Evolutionary conservation across 2,329 filamentous ascomycete species (phyloP), one percentile per base, ranked within the genome.

Genomic region (Claviceps sorghi): DNA sequence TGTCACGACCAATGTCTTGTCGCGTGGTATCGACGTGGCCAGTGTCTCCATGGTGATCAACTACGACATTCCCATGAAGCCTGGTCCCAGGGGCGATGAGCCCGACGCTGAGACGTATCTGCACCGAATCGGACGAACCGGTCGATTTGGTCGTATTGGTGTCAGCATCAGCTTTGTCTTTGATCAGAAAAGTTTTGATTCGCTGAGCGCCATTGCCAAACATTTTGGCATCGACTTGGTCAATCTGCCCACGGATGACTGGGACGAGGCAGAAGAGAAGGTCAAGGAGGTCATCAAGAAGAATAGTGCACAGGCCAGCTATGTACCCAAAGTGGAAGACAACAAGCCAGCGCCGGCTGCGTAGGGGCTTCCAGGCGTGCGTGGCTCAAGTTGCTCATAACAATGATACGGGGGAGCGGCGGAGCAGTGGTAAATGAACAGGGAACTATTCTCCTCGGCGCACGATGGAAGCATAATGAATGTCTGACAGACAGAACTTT

Each of bases 31-130:
- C 62, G 93, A 98, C 64, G 79, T 82, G 73, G 97, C 65, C 69
- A 94, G 71, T 30, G 93, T 98, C 15, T 95, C 89, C 10, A 93
- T 98, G 84, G 93, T 98, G 51, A 89, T 98, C 75, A 98, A 98
- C 74, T 98, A 98, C 69, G 85, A 88, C 60, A 85, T 88, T 53
- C 84, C 84, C 26, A 86, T 84, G 74, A 84, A 84, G 63, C 54
- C 54, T 9, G 52, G 54, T 10, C 52, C 52, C 8, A 71, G 77
- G 34, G 82, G 85, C 19, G 90, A 97, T 60, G 87, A 93, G 69
- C 86, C 91, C 15, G 93, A 98, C 64, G 83, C 83, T 47, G 90
- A 97, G 72, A 98, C 93, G 1, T 98, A 98, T 65, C 84, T 98
- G 48, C 93, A 98, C 76, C 86, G 93, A 65, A 98, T 98, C 61